Evolutionary conservation across 306 rosid species (phyloP).

Genomic region (Sophora flavescens): DNA sequence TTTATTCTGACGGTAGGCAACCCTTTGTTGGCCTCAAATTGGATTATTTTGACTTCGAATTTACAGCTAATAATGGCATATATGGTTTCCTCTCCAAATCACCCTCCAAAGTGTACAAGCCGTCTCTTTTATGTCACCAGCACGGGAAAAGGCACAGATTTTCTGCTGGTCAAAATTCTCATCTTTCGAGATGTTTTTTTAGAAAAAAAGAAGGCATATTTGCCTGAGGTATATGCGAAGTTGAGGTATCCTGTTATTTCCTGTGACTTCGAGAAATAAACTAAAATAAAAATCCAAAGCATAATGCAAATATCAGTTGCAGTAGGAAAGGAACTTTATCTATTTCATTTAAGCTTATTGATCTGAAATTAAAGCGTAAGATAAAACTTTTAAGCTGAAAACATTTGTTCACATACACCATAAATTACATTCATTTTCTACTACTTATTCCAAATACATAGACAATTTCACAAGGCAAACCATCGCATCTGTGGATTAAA

Average conservation of each 20-base stretch:
- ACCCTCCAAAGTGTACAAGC: neutral
- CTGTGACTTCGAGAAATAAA: neutral
- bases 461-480: slow-evolving; percentile 59
- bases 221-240: neutral
- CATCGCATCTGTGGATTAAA: slow-evolving; percentile 50
- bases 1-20: neutral
- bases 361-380: slow-evolving; percentile 53
- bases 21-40: neutral
- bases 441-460: slow-evolving; percentile 70
- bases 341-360: slow-evolving; percentile 42
- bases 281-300: neutral
- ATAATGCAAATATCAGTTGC: slow-evolving; percentile 20
- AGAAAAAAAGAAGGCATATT: neutral
- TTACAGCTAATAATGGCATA: neutral
- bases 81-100: slow-evolving; percentile 1
- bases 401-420: slow-evolving; percentile 63
- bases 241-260: neutral
- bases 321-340: slow-evolving; percentile 22
- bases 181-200: neutral
- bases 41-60: neutral
- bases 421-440: slow-evolving; percentile 73
- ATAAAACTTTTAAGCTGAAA: slow-evolving; percentile 51
- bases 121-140: neutral
- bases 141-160: neutral
- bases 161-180: neutral